phyloP scores from a whole-genome alignment of 1,139 yeast genomes.

The Sugiyamaella grinbergsii region DNA sequence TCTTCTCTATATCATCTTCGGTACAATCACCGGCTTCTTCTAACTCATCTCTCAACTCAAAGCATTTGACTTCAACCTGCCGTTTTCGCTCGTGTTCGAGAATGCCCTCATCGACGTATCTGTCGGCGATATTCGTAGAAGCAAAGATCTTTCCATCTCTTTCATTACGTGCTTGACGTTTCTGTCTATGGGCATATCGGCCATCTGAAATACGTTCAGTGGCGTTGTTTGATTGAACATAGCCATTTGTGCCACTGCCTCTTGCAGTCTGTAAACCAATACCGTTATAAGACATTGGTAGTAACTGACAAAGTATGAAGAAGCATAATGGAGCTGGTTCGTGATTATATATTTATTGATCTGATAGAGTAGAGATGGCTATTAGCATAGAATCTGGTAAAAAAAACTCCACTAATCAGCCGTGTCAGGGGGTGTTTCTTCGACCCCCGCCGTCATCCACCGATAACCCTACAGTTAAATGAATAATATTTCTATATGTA shows the following conservation, averaged over 20 bases:
- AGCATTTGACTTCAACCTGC: conserved; percentile 55
- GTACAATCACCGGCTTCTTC: conserved; percentile 52
- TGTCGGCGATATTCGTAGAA: conserved; percentile 31
- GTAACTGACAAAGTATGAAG: neutral
- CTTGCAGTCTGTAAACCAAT: conserved; percentile 65
- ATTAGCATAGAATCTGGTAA: too few relatives aligned
- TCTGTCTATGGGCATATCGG: conserved; percentile 44
- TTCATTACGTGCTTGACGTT: conserved; percentile 28
- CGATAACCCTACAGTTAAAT: too few relatives aligned
- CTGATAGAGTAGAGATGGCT: neutral
- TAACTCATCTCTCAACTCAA: conserved; percentile 56
- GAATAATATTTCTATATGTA: conserved; percentile 2
- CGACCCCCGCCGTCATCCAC: too few relatives aligned
- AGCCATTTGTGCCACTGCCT: conserved; percentile 76
- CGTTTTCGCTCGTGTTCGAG: conserved; percentile 53
- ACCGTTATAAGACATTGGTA: conserved; percentile 71
- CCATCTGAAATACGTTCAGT: conserved; percentile 41
- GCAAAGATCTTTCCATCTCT: conserved; percentile 31
- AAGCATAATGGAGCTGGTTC: neutral
- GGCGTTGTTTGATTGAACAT: conserved; percentile 56
- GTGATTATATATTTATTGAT: neutral
- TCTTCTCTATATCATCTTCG: conserved; percentile 38
- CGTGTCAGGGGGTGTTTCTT: too few relatives aligned
- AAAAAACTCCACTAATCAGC: too few relatives aligned
- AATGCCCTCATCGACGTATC: conserved; percentile 46